Evolutionary conservation across 345 rosid species (phyloP), one percentile per base, ranked within the genome.

Genomic region (Moringa oleifera): DNA sequence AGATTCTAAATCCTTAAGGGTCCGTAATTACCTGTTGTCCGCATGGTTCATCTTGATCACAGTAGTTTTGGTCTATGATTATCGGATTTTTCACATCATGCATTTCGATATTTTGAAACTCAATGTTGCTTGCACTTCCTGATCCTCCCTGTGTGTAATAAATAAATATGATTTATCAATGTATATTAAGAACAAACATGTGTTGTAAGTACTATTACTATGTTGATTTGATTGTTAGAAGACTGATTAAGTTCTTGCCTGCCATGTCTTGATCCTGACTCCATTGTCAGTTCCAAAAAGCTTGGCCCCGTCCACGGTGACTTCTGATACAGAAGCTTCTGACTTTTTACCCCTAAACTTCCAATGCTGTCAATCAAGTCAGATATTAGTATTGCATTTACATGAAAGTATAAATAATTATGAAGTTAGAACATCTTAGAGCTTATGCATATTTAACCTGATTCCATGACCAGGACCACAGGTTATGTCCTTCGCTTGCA

Each of bases 381-480:
- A 41, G 47, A 41, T 41, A 41, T 7, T 7, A 53, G 2, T 23
- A 41, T 11, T 5, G 1, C 1, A 41, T 41, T 41, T 4, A 11
- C 17, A 5, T 41, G 47, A 41, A 41, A 5, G 6, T 4, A 41
- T 41, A 41, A 4, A 41, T 9, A 41, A n/a, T n/a, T n/a, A n/a
- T n/a, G n/a, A n/a, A n/a, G n/a, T n/a, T n/a, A n/a, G n/a, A n/a
- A n/a, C n/a, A n/a, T n/a, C n/a, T n/a, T 33, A 33, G 11, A 33
- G 11, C 5, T 33, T 33, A 33, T 5, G 37, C 37, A n/a, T n/a
- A n/a, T n/a, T n/a, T 33, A 11, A 86, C 92, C 92, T 84, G 71
- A 87, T 82, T 64, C 94, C 94, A 50, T 87, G 94, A 24, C 94
- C 90, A 11, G 90, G 88, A 31, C 94, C 94, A 53, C 90, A 87